Conservation (phyloP, 768 basidiomycete genomes). For the Pleurotus sapidus region DNA sequence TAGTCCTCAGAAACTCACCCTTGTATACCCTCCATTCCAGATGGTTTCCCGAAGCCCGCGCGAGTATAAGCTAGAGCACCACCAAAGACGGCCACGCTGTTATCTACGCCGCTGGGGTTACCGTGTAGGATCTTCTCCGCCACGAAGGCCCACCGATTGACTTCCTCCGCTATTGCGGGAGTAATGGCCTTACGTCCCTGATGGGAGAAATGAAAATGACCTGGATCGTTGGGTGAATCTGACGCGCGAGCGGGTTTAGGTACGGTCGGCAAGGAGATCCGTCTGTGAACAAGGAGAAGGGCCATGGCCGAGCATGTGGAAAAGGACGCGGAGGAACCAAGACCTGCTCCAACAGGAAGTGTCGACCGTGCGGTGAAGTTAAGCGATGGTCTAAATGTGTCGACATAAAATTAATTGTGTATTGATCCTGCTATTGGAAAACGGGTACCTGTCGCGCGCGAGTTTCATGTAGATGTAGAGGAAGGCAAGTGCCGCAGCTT, state of each 20-base stretch:
- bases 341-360: slow-evolving; percentile 91
- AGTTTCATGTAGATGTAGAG: slow-evolving; percentile 92
- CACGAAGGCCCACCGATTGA: slow-evolving; percentile 93
- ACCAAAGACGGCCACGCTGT: slow-evolving; percentile 89
- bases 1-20: slow-evolving; percentile 53
- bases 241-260: slow-evolving; percentile 30
- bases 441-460: slow-evolving; percentile 54
- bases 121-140: slow-evolving; percentile 96
- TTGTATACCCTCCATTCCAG: slow-evolving; percentile 81
- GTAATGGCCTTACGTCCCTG: slow-evolving; percentile 66
- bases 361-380: slow-evolving; percentile 83
- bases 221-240: slow-evolving; percentile 17
- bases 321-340: slow-evolving; percentile 96
- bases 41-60: slow-evolving; percentile 70
- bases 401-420: slow-evolving; percentile 10
- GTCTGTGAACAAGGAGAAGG: slow-evolving; percentile 71
- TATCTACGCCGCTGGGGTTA: slow-evolving; percentile 96
- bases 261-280: slow-evolving; percentile 56
- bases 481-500: slow-evolving; percentile 63
- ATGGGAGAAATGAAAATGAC: slow-evolving; percentile 62
- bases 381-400: slow-evolving; percentile 59
- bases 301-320: slow-evolving; percentile 84
- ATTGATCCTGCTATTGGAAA: slow-evolving; percentile 10
- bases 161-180: slow-evolving; percentile 62
- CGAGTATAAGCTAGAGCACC: slow-evolving; percentile 90